These are phyloP conservation scores for Cyberlindnera sargentensis DNA, from an alignment of 805 yeast genomes.

Conservation along the genomic window DNA sequence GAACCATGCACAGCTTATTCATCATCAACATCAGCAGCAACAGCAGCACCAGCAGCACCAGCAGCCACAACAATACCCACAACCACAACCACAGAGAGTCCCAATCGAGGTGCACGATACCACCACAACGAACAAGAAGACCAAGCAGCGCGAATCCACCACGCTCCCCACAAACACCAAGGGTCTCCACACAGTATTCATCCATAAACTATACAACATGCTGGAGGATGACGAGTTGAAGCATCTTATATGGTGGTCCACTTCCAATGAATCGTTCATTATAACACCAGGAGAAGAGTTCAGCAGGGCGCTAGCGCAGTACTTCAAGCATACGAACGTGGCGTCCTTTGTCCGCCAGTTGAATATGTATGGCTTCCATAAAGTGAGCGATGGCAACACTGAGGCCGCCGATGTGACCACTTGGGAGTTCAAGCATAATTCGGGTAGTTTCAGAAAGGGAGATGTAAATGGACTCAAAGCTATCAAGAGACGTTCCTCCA, in stretches of 20 bases:
- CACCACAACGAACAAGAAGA: background rate
- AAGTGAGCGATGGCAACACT: slow-evolving; percentile 34
- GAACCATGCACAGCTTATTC: background rate
- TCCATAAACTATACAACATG: slow-evolving; percentile 88
- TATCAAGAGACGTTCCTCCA: slow-evolving; percentile 71
- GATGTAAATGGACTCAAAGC: slow-evolving; percentile 64
- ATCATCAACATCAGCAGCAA: background rate
- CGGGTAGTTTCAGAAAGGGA: slow-evolving; percentile 73
- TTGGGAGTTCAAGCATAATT: slow-evolving; percentile 90
- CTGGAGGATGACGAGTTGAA: slow-evolving; percentile 66
- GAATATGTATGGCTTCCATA: slow-evolving; percentile 67
- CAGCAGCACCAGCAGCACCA: background rate
- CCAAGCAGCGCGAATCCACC: slow-evolving; percentile 3
- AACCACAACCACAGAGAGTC: background rate
- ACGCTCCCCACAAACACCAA: slow-evolving; percentile 19
- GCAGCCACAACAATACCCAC: background rate
- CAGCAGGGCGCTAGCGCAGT: slow-evolving; percentile 56
- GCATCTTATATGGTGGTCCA: slow-evolving; percentile 84
- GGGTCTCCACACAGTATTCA: slow-evolving; percentile 50
- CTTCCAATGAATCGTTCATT: slow-evolving; percentile 61
- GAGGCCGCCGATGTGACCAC: slow-evolving; percentile 17
- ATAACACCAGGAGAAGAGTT: slow-evolving; percentile 86
- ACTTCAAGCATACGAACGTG: slow-evolving; percentile 75
- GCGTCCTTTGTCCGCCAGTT: slow-evolving; percentile 74
- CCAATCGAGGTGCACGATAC: background rate